These are phyloP conservation scores for Zasmidium cellare DNA, from an alignment of 2,329 filamentous ascomycete genomes.

Conservation along the genomic window DNA sequence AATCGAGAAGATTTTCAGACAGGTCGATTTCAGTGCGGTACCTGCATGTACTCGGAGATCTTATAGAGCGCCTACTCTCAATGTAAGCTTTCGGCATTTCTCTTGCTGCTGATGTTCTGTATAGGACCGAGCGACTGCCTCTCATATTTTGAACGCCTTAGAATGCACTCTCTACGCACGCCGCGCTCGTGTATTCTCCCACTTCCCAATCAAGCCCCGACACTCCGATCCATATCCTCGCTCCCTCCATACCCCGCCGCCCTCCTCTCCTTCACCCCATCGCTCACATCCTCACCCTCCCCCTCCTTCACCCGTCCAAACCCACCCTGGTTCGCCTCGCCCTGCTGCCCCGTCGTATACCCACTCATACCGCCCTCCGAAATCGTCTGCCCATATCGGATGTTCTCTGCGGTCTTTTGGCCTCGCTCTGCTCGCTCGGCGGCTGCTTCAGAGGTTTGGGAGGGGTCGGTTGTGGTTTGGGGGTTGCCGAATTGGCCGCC, in stretches of 20 bases:
- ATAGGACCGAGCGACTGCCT: too few species aligned
- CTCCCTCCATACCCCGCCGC: constrained; percentile 41
- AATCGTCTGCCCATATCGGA: constrained; percentile 58
- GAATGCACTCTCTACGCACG: too few species aligned
- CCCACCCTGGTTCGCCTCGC: constrained; percentile 40
- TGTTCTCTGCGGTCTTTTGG: constrained; percentile 52
- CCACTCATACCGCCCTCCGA: constrained; percentile 58
- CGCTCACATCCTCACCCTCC: constrained; percentile 17
- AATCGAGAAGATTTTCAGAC: neutral
- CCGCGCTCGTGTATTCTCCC: too few species aligned
- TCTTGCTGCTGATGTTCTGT: too few species aligned
- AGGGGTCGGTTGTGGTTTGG: constrained; percentile 34
- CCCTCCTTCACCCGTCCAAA: constrained; percentile 30
- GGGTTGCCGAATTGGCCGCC: constrained; percentile 55
- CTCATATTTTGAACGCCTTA: too few species aligned
- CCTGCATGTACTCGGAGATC: neutral
- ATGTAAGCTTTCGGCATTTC: too few species aligned
- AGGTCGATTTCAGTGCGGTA: neutral
- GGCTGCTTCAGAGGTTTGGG: constrained; percentile 31
- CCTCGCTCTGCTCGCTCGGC: constrained; percentile 39
- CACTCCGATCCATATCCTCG: constrained; percentile 43
- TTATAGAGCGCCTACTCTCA: neutral
- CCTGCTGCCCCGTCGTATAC: constrained; percentile 45
- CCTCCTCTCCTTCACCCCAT: constrained; percentile 40
- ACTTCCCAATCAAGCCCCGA: constrained; percentile 51